Conservation (phyloP, 371 early-diverging fungal genomes). For the Antonospora locustae region DNA sequence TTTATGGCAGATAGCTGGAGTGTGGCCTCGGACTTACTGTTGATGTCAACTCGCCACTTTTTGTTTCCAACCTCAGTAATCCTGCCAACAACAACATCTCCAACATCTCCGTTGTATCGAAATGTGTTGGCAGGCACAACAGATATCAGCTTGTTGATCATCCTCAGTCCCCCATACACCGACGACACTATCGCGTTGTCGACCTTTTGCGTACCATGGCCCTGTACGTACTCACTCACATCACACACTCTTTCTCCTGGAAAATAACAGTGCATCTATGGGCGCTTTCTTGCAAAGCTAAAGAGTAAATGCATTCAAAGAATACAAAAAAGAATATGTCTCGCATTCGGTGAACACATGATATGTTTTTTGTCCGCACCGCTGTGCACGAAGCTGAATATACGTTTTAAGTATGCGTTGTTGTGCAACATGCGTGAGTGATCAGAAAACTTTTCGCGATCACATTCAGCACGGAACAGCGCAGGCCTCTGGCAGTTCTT, state of each 20-base stretch:
- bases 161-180: conserved; percentile 73
- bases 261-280: too few species aligned
- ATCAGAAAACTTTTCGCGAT: too few species aligned
- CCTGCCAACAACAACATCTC: conserved; percentile 90
- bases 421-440: too few species aligned
- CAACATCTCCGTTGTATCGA: conserved; percentile 74
- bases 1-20: conserved; percentile 78
- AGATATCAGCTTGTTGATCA: conserved; percentile 81
- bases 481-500: too few species aligned
- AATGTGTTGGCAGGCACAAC: conserved; percentile 64
- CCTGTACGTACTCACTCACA: conserved; percentile 57
- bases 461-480: too few species aligned
- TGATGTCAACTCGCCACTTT: conserved; percentile 90
- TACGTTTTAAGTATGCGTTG: too few species aligned
- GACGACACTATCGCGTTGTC: conserved; percentile 59
- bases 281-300: too few species aligned
- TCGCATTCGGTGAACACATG: too few species aligned
- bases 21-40: conserved; percentile 69
- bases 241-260: conserved; percentile 49
- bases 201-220: conserved; percentile 78
- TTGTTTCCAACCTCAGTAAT: conserved; percentile 70
- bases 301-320: too few species aligned
- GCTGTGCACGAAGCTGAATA: too few species aligned
- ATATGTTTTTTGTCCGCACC: too few species aligned
- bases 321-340: too few species aligned